Evolutionary conservation across 2,329 filamentous ascomycete genomes (phyloP).

Genomic region (Penicillium sp.): DNA sequence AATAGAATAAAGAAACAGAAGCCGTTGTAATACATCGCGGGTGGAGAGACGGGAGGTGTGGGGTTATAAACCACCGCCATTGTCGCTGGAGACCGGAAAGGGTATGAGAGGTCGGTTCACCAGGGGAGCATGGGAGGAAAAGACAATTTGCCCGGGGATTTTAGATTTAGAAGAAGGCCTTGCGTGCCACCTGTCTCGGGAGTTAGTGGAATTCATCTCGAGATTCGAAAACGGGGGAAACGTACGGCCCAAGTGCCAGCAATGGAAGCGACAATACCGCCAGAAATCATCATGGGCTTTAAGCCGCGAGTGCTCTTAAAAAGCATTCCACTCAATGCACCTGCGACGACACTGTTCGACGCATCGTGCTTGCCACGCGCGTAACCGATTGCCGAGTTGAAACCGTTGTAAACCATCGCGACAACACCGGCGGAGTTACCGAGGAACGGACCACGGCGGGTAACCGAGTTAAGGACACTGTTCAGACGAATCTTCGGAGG

Average conservation of each 20-base stretch:
- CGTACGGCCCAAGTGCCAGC: constrained; percentile 90
- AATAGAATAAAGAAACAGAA: constrained; percentile 23
- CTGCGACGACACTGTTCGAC: constrained; percentile 82
- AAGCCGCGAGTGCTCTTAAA: constrained; percentile 95
- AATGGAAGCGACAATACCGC: constrained; percentile 80
- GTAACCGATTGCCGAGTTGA: constrained; percentile 81
- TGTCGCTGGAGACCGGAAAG: constrained; percentile 29
- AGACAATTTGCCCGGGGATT: constrained; percentile 14
- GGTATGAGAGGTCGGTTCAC: constrained; percentile 26
- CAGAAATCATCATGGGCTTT: constrained; percentile 91
- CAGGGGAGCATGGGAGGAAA: constrained; percentile 14
- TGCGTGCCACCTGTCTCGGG: constrained; percentile 48
- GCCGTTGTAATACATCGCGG: constrained; percentile 41
- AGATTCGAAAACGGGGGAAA: constrained; percentile 25
- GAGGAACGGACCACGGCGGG: constrained; percentile 86
- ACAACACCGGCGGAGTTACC: constrained; percentile 96
- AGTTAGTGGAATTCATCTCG: constrained; percentile 10
- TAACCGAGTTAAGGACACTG: constrained; percentile 91
- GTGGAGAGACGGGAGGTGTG: constrained; percentile 29
- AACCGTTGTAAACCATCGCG: constrained; percentile 91
- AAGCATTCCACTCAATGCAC: constrained; percentile 83
- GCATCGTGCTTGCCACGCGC: constrained; percentile 83
- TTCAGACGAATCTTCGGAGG: constrained; percentile 92
- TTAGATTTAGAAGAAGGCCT: constrained; percentile 48
- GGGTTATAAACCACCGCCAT: constrained; percentile 25